These are phyloP conservation scores for Pholiota molesta DNA, from an alignment of 768 basidiomycete genomes.

Conservation along the genomic window DNA sequence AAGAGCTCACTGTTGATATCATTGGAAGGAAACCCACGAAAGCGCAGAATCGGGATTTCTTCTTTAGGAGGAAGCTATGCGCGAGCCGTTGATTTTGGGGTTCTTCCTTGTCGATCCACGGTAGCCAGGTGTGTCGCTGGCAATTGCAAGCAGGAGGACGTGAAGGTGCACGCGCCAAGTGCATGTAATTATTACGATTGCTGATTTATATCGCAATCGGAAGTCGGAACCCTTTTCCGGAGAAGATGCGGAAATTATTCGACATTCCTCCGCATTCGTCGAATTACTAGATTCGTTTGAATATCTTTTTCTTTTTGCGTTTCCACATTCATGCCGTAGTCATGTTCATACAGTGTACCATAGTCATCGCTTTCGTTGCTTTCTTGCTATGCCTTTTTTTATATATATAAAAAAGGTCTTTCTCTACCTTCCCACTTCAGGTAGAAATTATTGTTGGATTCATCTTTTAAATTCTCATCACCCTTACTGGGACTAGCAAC, in stretches of 20 bases:
- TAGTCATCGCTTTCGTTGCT: neutral
- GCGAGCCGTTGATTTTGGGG: slow-evolving; percentile 21
- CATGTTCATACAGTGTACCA: neutral
- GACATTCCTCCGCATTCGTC: slow-evolving; percentile 8
- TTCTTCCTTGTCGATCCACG: neutral
- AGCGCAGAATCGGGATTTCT: slow-evolving; percentile 16
- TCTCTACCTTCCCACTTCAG: no score
- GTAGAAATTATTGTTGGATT: no score
- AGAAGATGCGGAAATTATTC: slow-evolving; percentile 1
- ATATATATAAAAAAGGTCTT: no score
- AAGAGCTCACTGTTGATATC: slow-evolving; percentile 13
- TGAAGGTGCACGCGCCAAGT: slow-evolving; percentile 1
- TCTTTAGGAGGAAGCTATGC: slow-evolving; percentile 27
- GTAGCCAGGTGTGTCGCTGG: neutral
- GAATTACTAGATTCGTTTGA: neutral
- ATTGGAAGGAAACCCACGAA: slow-evolving; percentile 18
- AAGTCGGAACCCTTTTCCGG: neutral
- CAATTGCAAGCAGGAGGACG: neutral
- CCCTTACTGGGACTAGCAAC: neutral
- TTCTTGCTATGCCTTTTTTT: neutral
- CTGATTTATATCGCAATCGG: slow-evolving; percentile 1
- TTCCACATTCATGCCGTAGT: neutral
- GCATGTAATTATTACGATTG: neutral
- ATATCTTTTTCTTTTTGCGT: neutral
- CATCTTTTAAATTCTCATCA: neutral